Conservation (phyloP, 305 asterid genomes). For the Caryopteris hybrid region DNA sequence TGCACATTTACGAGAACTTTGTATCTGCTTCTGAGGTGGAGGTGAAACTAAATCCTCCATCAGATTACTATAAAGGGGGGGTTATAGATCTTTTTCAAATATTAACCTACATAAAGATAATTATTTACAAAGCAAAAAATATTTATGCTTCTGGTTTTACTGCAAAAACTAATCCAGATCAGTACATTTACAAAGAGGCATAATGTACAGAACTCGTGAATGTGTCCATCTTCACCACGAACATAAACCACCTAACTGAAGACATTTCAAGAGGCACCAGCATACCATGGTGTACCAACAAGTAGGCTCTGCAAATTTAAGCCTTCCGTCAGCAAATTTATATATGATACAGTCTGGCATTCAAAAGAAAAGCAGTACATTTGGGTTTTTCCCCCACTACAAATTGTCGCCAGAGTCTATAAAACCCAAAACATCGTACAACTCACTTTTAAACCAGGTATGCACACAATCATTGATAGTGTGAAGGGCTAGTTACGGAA, state of each 20-base stretch:
- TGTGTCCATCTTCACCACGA: conserved; percentile 24
- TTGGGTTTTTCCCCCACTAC: neutral
- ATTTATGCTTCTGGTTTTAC: neutral
- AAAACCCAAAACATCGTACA: neutral
- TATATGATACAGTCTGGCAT: neutral
- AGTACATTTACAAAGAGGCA: conserved; percentile 4
- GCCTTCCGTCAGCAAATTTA: conserved; percentile 16
- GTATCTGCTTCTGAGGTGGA: conserved; percentile 55
- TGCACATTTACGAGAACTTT: conserved; percentile 41
- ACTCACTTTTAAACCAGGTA: neutral
- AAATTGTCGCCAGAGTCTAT: neutral
- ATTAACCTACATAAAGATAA: neutral
- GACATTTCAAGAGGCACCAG: conserved; percentile 11
- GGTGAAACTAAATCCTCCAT: conserved; percentile 55
- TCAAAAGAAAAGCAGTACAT: neutral
- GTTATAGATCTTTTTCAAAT: conserved; percentile 15
- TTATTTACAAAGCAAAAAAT: neutral
- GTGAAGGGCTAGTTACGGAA: neutral
- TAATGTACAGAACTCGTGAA: conserved; percentile 15
- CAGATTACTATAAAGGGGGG: conserved; percentile 6
- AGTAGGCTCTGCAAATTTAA: conserved; percentile 23
- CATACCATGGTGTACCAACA: conserved; percentile 17
- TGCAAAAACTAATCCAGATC: neutral
- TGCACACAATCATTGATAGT: neutral
- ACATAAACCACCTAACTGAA: conserved; percentile 8